Evolutionary conservation across 768 basidiomycete species (phyloP).

Genomic region (Paxillus involutus): DNA sequence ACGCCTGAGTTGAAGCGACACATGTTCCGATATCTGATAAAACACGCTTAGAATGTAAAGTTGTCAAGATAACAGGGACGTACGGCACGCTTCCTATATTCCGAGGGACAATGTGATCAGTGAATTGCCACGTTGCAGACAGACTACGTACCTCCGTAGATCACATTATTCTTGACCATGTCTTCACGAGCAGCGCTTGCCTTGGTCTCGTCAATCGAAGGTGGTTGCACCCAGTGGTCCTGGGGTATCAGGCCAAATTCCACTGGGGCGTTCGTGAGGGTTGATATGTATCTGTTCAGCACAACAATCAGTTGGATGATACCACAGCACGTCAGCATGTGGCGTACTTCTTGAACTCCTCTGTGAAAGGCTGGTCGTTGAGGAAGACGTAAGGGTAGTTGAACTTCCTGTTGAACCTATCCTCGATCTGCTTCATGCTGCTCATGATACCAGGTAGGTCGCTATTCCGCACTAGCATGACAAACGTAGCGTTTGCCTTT

Average conservation of each 20-base stretch:
- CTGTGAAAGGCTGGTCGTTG: constrained; percentile 79
- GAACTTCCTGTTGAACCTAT: constrained; percentile 79
- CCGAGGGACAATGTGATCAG: not conserved
- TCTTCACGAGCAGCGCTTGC: constrained; percentile 56
- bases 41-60: constrained; percentile 5
- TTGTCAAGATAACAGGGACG: constrained; percentile 27
- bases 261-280: constrained; percentile 31
- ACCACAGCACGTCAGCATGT: not conserved
- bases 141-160: constrained; percentile 55
- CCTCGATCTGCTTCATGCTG: constrained; percentile 78
- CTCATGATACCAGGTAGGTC: constrained; percentile 59
- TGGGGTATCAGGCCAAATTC: constrained; percentile 65
- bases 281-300: constrained; percentile 29
- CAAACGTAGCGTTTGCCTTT: constrained; percentile 82
- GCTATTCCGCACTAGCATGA: constrained; percentile 72
- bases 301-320: constrained; percentile 6
- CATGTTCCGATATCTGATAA: constrained; percentile 83
- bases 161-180: constrained; percentile 63
- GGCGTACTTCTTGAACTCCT: constrained; percentile 67
- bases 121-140: constrained; percentile 1
- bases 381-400: constrained; percentile 88
- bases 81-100: constrained; percentile 70
- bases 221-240: constrained; percentile 76
- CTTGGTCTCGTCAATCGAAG: constrained; percentile 72
- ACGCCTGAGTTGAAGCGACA: constrained; percentile 94